Conservation (phyloP, 1,284 basidiomycete species). For the Flammula alnicola region DNA sequence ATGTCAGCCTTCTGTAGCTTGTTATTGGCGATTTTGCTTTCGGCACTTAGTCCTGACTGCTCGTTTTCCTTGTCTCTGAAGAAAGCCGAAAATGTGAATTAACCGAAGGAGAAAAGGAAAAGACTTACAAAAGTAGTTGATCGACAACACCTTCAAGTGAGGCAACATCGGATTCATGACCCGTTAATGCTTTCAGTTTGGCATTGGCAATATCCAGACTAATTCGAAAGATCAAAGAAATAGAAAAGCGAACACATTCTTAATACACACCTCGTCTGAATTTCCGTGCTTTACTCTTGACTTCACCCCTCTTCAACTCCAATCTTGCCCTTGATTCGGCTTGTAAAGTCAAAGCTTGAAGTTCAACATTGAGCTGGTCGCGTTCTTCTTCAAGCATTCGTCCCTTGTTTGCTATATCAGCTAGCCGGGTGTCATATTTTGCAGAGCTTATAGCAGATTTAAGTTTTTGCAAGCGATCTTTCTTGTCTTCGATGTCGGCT, state of each 20-base stretch:
- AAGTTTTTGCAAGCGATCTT: constrained; percentile 57
- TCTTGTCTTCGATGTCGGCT: constrained; percentile 74
- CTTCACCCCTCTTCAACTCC: constrained; percentile 75
- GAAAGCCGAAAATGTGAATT: constrained; percentile 9
- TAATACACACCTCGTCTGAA: constrained; percentile 66
- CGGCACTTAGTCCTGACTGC: constrained; percentile 57
- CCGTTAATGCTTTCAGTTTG: constrained; percentile 70
- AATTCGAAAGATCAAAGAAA: constrained; percentile 11
- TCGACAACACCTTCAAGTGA: constrained; percentile 78
- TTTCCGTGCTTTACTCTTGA: constrained; percentile 68
- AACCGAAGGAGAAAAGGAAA: not conserved
- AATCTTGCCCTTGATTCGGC: constrained; percentile 85
- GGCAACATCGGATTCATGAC: constrained; percentile 59
- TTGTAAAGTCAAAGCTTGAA: constrained; percentile 78
- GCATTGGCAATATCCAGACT: constrained; percentile 67
- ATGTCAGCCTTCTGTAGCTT: constrained; percentile 67
- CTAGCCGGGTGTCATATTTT: constrained; percentile 75
- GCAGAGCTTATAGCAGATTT: constrained; percentile 63
- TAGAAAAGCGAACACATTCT: not conserved
- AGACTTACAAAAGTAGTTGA: constrained; percentile 56
- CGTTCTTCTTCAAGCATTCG: constrained; percentile 72
- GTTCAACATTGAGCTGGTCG: constrained; percentile 75
- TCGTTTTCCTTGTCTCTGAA: constrained; percentile 72
- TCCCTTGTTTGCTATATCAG: constrained; percentile 58
- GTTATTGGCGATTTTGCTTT: constrained; percentile 54